Conservation (phyloP, 208 protist genomes). For the Leishmania tropica region DNA sequence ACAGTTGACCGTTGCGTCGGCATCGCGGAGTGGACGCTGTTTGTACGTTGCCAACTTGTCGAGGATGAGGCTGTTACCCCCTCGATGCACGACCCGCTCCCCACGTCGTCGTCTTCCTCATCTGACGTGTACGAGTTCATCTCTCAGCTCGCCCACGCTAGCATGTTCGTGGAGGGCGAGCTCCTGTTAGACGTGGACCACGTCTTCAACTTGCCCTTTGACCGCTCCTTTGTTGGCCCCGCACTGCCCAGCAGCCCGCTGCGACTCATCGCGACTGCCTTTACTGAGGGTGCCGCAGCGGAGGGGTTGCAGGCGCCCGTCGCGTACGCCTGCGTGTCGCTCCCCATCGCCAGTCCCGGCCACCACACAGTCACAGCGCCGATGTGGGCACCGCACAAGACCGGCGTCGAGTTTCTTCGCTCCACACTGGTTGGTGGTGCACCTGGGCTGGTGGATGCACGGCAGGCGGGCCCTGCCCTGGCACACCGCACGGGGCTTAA, state of each 20-base stretch:
- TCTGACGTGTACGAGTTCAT: constrained; percentile 33
- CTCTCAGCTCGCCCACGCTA: constrained; percentile 62
- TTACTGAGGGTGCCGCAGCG: constrained; percentile 48
- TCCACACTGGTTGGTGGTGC: constrained; percentile 60
- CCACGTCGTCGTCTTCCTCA: constrained; percentile 14
- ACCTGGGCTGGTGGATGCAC: constrained; percentile 54
- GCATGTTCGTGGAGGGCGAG: constrained; percentile 43
- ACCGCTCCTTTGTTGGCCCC: constrained; percentile 42
- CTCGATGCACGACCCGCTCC: constrained; percentile 4
- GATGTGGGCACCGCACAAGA: constrained; percentile 67
- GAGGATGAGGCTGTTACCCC: constrained; percentile 20
- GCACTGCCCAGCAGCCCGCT: constrained; percentile 37
- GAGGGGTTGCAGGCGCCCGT: constrained; percentile 55
- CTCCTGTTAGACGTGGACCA: constrained; percentile 55
- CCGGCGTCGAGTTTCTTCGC: constrained; percentile 62
- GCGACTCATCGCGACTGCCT: constrained; percentile 60
- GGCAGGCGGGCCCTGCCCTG: constrained; percentile 35
- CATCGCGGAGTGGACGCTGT: constrained; percentile 47
- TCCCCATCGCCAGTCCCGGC: constrained; percentile 54
- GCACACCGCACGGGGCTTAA: constrained; percentile 37
- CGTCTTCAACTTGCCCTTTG: constrained; percentile 76
- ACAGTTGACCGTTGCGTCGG: constrained; percentile 61
- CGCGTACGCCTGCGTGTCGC: constrained; percentile 58
- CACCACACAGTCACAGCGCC: constrained; percentile 37
- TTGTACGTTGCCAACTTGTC: constrained; percentile 53